phyloP scores from a whole-genome alignment of 2,329 filamentous ascomycete genomes.

The Paecilomyces sp. region DNA sequence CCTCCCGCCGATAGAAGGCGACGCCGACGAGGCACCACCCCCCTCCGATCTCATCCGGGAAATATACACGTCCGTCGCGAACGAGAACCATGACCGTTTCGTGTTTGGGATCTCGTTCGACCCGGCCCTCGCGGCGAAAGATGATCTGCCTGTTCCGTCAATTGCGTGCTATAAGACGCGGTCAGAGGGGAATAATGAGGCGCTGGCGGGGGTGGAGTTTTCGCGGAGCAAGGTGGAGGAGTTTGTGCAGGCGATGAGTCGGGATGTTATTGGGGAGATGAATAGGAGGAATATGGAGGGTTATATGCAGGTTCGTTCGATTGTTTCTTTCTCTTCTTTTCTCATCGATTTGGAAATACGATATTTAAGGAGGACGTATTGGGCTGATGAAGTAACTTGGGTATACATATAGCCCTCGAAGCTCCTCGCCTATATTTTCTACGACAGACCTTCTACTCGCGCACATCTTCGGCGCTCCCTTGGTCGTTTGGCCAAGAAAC shows the following conservation, averaged over 20 bases:
- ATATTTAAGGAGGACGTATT: neutral
- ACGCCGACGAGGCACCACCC: conserved; percentile 9
- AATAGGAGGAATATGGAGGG: neutral
- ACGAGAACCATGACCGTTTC: conserved; percentile 32
- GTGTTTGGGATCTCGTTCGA: conserved; percentile 33
- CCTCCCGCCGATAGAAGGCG: conserved; percentile 16
- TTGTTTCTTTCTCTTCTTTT: no score
- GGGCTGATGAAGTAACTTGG: neutral
- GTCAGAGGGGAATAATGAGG: conserved; percentile 27
- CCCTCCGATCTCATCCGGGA: conserved; percentile 11
- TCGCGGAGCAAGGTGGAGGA: neutral
- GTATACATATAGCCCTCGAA: neutral
- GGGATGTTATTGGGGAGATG: neutral
- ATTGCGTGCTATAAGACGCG: conserved; percentile 35
- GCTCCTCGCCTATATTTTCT: neutral
- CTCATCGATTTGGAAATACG: no score
- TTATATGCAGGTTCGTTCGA: neutral
- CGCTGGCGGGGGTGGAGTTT: neutral
- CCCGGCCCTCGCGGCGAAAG: conserved; percentile 10
- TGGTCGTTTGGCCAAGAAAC: conserved; percentile 38
- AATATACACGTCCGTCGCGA: conserved; percentile 27
- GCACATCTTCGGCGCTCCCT: conserved; percentile 13
- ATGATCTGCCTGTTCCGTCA: neutral
- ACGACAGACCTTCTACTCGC: neutral
- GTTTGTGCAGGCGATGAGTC: neutral